Base-by-base conservation (phyloP, 2,329 filamentous ascomycete genomes). In the Aureobasidium subglaciale region DNA sequence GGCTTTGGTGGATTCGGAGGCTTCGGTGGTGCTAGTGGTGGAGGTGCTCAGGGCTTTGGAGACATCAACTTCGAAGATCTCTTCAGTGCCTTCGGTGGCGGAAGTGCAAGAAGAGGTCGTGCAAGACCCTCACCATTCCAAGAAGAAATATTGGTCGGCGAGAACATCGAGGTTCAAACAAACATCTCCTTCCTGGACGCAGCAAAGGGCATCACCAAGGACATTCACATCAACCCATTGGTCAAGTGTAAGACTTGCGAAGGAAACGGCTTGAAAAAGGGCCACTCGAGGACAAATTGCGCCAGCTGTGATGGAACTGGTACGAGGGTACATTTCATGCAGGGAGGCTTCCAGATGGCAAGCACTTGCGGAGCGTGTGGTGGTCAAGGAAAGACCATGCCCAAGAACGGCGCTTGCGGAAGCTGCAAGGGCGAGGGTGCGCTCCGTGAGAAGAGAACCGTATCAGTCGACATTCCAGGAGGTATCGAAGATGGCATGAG, bases 401-500 rank as follows among this genome's bases (percentile, higher is more conserved):
- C 93, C 2, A 83, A 81, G 63, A 90, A 90, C 41, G 86, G 84
- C 10, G 88, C 95, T 66, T 99, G 93, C 72, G 77, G 78, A 57
- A 80, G 83, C 0, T 99, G 93, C 70, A 75, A 78, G 58, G 93
- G 93, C 34, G 84, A 90, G 55, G 93, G 93, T 42, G 91, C 95
- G 15, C 81, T 90, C 32, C 81, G 90, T 63, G 89, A 96, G 65
- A 80, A 84, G 59, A 90, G 88, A 74, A 89, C 87, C 0, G 84
- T 99, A 48, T 87, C 82, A 25, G 81, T 99, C 40, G 91, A 97
- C 64, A 96, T 99, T 42, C 93, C 93, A 1, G 90, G 88, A 20
- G 93, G 93, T 61, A 90, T 99, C 29, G 93, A 97, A 69, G 92
- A 99, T 69, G 91, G 92, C 55, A 97, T 97, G 92, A 83, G 90